Conservation (phyloP, 2,329 filamentous ascomycete species). For the Rhynchosporium agropyri region DNA sequence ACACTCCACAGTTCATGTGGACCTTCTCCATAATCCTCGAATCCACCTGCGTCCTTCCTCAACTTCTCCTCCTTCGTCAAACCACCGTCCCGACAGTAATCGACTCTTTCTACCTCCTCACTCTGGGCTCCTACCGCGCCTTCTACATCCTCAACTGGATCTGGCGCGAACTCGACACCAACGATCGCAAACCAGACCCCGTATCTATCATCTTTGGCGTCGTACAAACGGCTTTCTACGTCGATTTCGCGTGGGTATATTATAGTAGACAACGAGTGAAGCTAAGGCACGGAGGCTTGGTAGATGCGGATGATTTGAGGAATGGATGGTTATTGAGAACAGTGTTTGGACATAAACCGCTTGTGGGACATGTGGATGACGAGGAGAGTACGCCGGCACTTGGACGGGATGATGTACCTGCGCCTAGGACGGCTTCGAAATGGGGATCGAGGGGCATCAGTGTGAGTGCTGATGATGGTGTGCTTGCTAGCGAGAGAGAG, state of each 20-base stretch:
- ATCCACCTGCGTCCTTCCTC: conserved; percentile 85
- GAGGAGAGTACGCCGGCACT: conserved; percentile 33
- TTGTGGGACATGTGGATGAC: conserved; percentile 46
- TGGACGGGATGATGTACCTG: conserved; percentile 15
- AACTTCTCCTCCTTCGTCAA: conserved; percentile 87
- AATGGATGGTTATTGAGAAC: conserved; percentile 82
- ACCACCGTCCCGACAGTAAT: conserved; percentile 96
- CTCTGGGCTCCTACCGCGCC: conserved; percentile 83
- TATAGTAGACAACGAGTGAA: conserved; percentile 92
- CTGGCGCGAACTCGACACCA: conserved; percentile 62
- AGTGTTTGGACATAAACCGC: conserved; percentile 71
- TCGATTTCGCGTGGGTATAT: conserved; percentile 98
- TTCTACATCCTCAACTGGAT: conserved; percentile 96
- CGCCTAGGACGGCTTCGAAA: conserved; percentile 34
- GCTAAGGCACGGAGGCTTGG: conserved; percentile 82
- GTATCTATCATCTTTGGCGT: conserved; percentile 84
- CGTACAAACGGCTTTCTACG: conserved; percentile 85
- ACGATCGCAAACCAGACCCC: conserved; percentile 65
- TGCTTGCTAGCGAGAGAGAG: conserved; percentile 54
- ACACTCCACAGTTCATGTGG: conserved; percentile 67
- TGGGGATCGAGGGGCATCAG: conserved; percentile 69
- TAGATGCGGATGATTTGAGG: conserved; percentile 86
- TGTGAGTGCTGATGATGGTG: conserved; percentile 65
- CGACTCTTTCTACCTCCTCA: conserved; percentile 91
- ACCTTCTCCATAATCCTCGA: conserved; percentile 91